Percentiles rank a stretch among this genome's conserved stretches.
These are phyloP conservation scores for Penicillium griseofulvum DNA, from an alignment of 2,329 filamentous ascomycete genomes.

Conservation along the genomic window DNA sequence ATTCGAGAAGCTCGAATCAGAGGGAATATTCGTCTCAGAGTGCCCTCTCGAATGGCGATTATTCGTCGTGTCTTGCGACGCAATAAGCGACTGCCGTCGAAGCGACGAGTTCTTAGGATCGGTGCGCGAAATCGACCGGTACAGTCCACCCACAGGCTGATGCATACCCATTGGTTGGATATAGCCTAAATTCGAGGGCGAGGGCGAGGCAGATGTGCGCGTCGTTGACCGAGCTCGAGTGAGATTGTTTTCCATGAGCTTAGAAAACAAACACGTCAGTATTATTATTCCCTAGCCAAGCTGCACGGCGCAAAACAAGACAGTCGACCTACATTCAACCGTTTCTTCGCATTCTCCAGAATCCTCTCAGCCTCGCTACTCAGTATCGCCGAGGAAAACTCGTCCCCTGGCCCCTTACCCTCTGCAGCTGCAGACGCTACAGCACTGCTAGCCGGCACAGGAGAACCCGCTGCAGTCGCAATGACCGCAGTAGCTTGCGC, in stretches of 20 bases:
- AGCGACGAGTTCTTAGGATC: conserved; percentile 48
- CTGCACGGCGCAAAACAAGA: neutral
- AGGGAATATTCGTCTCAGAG: conserved; percentile 59
- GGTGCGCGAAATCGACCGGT: conserved; percentile 42
- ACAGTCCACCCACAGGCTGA: conserved; percentile 42
- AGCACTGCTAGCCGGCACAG: conserved; percentile 14
- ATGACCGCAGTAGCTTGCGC: conserved; percentile 7
- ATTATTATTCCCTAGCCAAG: neutral
- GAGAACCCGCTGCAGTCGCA: neutral
- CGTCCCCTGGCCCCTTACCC: conserved; percentile 52
- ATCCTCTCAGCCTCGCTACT: conserved; percentile 86
- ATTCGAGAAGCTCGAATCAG: conserved; percentile 29
- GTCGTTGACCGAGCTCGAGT: conserved; percentile 72
- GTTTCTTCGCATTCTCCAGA: conserved; percentile 84
- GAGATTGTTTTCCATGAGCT: conserved; percentile 94
- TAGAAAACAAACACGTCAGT: conserved; percentile 18
- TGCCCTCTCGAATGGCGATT: conserved; percentile 59
- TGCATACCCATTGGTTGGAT: conserved; percentile 28
- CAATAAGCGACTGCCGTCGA: conserved; percentile 39
- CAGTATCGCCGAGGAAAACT: conserved; percentile 69
- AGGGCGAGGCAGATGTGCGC: conserved; percentile 50
- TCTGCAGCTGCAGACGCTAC: conserved; percentile 40
- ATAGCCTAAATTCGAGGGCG: conserved; percentile 17
- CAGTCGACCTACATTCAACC: conserved; percentile 69
- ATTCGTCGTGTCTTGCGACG: conserved; percentile 35